phyloP scores from a whole-genome alignment of 495 filamentous ascomycete genomes.

The Penicillium argentinense region DNA sequence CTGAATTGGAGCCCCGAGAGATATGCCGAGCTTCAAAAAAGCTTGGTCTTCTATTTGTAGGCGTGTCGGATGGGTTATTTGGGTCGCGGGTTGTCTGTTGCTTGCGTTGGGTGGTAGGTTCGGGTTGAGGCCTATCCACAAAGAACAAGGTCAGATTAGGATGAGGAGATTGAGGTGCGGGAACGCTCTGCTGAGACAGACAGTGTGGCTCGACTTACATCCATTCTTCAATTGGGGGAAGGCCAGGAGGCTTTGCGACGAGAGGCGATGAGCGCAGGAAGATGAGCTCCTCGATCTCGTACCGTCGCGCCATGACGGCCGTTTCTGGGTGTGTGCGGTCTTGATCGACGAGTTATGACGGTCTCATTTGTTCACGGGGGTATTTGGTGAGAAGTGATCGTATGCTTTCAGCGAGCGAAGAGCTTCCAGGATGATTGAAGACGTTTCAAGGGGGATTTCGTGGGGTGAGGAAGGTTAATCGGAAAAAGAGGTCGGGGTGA shows the following conservation, averaged over 20 bases:
- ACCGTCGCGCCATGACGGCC: conserved; percentile 60
- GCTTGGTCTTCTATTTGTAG: conserved; percentile 55
- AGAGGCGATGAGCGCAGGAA: conserved; percentile 79
- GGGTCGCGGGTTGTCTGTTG: conserved; percentile 43
- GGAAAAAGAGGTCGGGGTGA: conserved; percentile 10
- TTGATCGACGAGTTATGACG: conserved; percentile 27
- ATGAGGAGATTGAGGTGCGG: conserved; percentile 14
- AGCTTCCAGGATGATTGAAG: too few species aligned
- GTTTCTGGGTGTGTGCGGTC: conserved; percentile 30
- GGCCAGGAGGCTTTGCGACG: conserved; percentile 72
- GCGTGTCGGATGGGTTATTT: conserved; percentile 39
- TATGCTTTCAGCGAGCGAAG: too few species aligned
- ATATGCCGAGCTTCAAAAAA: conserved; percentile 61
- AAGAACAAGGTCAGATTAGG: conserved; percentile 25
- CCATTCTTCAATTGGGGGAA: conserved; percentile 95
- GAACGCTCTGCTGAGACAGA: neutral
- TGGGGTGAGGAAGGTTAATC: neutral
- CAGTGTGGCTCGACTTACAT: conserved; percentile 60
- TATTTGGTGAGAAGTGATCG: neutral
- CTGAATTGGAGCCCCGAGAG: conserved; percentile 61
- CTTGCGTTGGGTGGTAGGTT: conserved; percentile 49
- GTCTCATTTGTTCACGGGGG: conserved; percentile 34
- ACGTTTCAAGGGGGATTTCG: neutral
- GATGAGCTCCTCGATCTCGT: conserved; percentile 77
- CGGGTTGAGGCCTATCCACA: conserved; percentile 42